Base-by-base conservation (phyloP, 768 basidiomycete species). In the Suillus brevipes region DNA sequence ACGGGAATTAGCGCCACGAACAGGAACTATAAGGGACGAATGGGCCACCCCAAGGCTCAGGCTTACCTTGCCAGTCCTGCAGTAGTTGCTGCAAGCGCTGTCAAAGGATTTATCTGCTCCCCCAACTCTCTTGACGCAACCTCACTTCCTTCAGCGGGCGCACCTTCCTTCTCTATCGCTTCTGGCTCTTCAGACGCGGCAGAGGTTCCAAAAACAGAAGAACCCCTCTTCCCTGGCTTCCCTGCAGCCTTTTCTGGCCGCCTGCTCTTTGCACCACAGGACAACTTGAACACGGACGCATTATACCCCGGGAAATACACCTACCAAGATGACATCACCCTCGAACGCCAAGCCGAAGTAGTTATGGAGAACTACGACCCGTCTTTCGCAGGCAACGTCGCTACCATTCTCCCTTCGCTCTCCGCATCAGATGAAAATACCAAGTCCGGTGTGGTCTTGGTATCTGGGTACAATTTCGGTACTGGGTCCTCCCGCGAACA, bases 361-460 rank as follows among this genome's bases (percentile, higher is more conserved):
- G 97, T 98, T 47, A 98, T 99, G 96, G 97, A 99, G 80, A 99
- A 99, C 81, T 99, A 99, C 77, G 97, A 99, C 72, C 89, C 94
- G 0, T 78, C 83, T 0, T 99, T 99, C 75, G 92, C 97, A 14
- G 61, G 80, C 2, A 85, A 87, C 61, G 89, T 92, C 43, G 84
- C 86, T 3, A 78, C 83, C 13, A 77, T 91, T 18, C 49, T 28
- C 9, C 55, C 73, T 14, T 62, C 60, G 42, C 68, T 47, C 56
- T 64, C 70, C 40, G 40, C 69, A 20, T 67, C 64, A 10, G 67
- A 75, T 40, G 65, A 69, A 9, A 67, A 70, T 36, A 77, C 74
- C 4, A 85, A 85, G 70, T 74, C 79, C 18, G 95, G 95, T 37
- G 86, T 89, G 14, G 79, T 99, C 64, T 85, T 99, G 31, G 89